Evolutionary conservation across 2,329 filamentous ascomycete genomes (phyloP), one percentile per base, ranked within the genome.

Genomic region (Xylariaceae sp.): DNA sequence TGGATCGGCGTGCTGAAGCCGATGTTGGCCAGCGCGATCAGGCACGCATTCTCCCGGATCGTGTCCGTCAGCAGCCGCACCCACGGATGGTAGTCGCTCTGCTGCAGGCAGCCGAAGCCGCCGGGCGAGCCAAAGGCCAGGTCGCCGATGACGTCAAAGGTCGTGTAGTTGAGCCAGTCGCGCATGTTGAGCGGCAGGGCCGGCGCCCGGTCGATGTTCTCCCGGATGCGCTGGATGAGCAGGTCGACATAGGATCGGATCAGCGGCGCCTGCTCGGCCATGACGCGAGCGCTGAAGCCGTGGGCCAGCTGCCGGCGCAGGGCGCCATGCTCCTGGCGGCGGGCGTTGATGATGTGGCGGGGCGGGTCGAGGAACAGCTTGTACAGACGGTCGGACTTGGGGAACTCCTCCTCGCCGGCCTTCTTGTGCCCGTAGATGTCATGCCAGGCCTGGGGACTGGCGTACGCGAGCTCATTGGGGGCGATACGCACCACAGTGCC

Each of bases 111-210:
- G 9, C 56, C 57, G 41, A 69, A 69, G 3, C 46, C 46, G 17
- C 46, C 46, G 3, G 64, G 59, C 30, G 66, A 57, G 2, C 66
- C 68, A 47, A 72, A 72, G 0, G 65, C 62, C 9, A 73, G 59
- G 48, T 71, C 68, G 17, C 67, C 68, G 40, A 68, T 62, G 33
- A 68, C 55, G 50, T 68, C 66, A 50, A 69, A 68, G 2, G 65
- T 62, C 3, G 59, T 52, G 48, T 56, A 65, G 44, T 65, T 65
- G 43, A 53, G 61, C 63, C 64, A 67, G 31, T 62, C 53, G 14
- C 51, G 55, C 56, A 68, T 60, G 31, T 61, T 55, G 6, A 59
- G 43, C 1, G 55, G 16, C 3, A 49, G 51, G 5, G 9, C 43
- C 5, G 49, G 35, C 29, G 47, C 47, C 27, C 52, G 46, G 43